A percentile compares a stretch with the other conserved stretches of the same genome.
Evolutionary conservation across 1,284 basidiomycete species (phyloP).

Genomic region (Ustilago crameri): DNA sequence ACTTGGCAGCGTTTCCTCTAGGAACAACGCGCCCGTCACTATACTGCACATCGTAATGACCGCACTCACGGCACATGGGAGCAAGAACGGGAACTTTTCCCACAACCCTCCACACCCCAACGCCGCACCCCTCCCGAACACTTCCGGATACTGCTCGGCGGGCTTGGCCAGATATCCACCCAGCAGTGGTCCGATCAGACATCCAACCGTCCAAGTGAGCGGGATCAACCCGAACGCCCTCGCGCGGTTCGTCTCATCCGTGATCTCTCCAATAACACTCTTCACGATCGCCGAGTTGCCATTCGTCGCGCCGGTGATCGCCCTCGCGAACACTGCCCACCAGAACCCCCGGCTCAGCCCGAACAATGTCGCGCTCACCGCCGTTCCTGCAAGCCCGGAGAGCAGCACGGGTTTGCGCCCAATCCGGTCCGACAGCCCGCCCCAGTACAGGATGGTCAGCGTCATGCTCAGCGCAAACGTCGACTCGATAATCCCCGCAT

Average conservation of each 20-base stretch:
- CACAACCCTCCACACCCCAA: constrained; percentile 35
- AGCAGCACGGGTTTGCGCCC: constrained; percentile 69
- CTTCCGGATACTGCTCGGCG: constrained; percentile 27
- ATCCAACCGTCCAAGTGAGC: constrained; percentile 43
- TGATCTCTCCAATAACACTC: constrained; percentile 53
- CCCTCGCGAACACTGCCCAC: constrained; percentile 60
- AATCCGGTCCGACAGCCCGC: constrained; percentile 65
- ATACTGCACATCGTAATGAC: constrained; percentile 58
- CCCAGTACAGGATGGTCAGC: constrained; percentile 69
- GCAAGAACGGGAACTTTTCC: constrained; percentile 44
- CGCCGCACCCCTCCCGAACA: constrained; percentile 20
- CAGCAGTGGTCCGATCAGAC: constrained; percentile 52
- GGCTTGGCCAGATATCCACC: constrained; percentile 62
- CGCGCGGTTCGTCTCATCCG: constrained; percentile 50
- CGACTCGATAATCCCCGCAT: constrained; percentile 74
- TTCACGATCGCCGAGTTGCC: constrained; percentile 55
- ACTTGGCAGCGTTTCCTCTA: constrained; percentile 65
- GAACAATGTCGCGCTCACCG: constrained; percentile 65
- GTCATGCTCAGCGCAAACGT: constrained; percentile 68
- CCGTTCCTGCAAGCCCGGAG: constrained; percentile 65
- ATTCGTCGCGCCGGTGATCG: constrained; percentile 48
- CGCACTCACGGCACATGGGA: constrained; percentile 57
- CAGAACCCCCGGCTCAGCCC: constrained; percentile 64
- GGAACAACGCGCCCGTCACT: constrained; percentile 55
- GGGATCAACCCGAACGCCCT: constrained; percentile 53